Base-by-base conservation (phyloP, 345 rosid species). In the Salix caprea region DNA sequence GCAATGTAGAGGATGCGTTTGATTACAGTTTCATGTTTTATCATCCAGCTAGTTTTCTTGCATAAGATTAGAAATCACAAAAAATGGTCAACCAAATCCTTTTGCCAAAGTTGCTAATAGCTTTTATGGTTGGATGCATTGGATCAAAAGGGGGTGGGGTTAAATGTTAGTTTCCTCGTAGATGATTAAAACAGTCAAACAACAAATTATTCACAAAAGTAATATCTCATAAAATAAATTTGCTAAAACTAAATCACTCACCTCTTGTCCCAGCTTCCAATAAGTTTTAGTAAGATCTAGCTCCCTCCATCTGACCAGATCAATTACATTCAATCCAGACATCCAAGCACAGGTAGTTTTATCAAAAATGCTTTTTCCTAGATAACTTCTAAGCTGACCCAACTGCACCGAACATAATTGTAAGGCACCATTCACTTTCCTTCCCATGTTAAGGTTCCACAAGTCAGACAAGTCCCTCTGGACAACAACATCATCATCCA, bases 401-500 rank as follows among this genome's bases (percentile, higher is more conserved):
- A 91, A 77, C 60, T 82, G 91, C 73, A 95, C 90, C 14, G 93
- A 84, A 75, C 97, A 95, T 16, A 85, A 79, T 80, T 87, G 88
- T 74, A 86, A 77, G 8, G 99, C 92, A 32, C 95, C 97, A 65
- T 88, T 90, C 68, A 91, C 94, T 89, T 95, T 95, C 70, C 96
- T 93, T 81, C 81, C 89, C 96, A 95, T 86, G 71, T 87, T 78
- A 52, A 95, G 77, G 71, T 82, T 86, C 99, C 99, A 91, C 28
- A 95, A 81, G 24, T 78, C 79, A 70, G 97, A 88, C 78, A 95
- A 85, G 79, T 95, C 99, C 78, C 80, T 82, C 92, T 86, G 96
- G 81, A 95, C 94, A 79, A 91, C 93, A 72, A 95, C 88, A 76
- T 95, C 99, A 81, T 95, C 97, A 76, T 93, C 99, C 82, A 95